A percentile compares a stretch with the other conserved stretches of the same genome.
These are phyloP conservation scores for Solanum piurae DNA, from an alignment of 257 asterid species.

Conservation along the genomic window DNA sequence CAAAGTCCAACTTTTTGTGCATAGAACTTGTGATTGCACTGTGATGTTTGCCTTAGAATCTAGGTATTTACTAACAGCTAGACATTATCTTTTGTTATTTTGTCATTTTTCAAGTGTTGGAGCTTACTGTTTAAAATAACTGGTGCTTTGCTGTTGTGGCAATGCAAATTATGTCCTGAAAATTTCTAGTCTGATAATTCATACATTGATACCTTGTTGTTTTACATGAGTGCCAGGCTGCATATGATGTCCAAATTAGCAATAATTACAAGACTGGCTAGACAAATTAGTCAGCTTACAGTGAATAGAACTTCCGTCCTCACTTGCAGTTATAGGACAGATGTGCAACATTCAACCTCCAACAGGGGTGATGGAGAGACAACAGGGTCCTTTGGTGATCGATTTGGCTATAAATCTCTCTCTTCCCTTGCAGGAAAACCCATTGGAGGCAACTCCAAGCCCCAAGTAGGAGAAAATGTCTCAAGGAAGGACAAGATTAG, in stretches of 20 bases:
- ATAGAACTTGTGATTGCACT: background rate
- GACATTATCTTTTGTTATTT: background rate
- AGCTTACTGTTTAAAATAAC: background rate
- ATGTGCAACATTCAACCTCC: conserved; percentile 16
- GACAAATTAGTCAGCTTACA: conserved; percentile 22
- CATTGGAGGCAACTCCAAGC: conserved; percentile 7
- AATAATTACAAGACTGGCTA: conserved; percentile 22
- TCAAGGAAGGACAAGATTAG: conserved; percentile 54
- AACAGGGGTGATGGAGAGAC: conserved; percentile 7
- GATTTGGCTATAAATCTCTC: background rate
- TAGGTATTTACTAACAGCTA: background rate
- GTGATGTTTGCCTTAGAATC: background rate
- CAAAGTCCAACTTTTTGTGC: background rate
- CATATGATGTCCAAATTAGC: conserved; percentile 29
- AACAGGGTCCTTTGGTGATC: conserved; percentile 4
- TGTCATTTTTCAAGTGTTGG: background rate
- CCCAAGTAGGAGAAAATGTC: conserved; percentile 59
- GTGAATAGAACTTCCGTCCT: conserved; percentile 15
- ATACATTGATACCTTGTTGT: background rate
- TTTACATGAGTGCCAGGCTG: background rate
- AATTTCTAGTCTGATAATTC: background rate
- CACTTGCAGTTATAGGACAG: conserved; percentile 16
- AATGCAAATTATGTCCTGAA: background rate
- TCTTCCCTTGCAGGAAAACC: conserved; percentile 9
- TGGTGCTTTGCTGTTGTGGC: background rate